Evolutionary conservation across 1,139 yeast species (phyloP).

Genomic region (Geotrichum bryndzae): DNA sequence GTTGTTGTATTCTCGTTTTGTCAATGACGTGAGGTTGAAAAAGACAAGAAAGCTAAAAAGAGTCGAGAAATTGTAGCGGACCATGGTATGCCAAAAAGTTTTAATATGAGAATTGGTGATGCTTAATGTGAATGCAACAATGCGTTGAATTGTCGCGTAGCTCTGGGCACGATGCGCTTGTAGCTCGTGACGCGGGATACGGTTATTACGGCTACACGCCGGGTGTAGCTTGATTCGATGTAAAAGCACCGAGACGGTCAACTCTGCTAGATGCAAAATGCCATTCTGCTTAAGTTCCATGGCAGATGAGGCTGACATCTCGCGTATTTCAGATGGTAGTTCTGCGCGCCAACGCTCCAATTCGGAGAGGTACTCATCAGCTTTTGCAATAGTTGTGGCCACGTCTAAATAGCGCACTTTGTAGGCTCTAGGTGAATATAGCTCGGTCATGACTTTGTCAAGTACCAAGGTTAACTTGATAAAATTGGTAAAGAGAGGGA

Average conservation of each 20-base stretch:
- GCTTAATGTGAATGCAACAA: slow-evolving; percentile 32
- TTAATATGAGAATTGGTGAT: slow-evolving; percentile 35
- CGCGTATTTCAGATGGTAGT: slow-evolving; percentile 28
- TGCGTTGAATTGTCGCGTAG: slow-evolving; percentile 29
- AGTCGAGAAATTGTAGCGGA: slow-evolving; percentile 32
- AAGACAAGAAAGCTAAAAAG: slow-evolving; percentile 34
- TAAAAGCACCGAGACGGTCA: slow-evolving; percentile 32
- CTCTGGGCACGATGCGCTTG: slow-evolving; percentile 28
- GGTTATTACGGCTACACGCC: slow-evolving; percentile 15
- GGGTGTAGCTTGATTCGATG: slow-evolving; percentile 28
- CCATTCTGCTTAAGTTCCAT: slow-evolving; percentile 21
- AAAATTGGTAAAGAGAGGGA: slow-evolving; percentile 19
- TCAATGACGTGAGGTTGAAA: slow-evolving; percentile 31
- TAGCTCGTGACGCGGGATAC: slow-evolving; percentile 20
- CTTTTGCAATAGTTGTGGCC: slow-evolving; percentile 19
- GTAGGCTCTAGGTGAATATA: slow-evolving; percentile 23
- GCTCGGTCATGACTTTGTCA: slow-evolving; percentile 26
- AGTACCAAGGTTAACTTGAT: slow-evolving; percentile 29
- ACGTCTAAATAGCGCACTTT: slow-evolving; percentile 20
- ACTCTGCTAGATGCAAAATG: slow-evolving; percentile 26
- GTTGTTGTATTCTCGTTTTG: slow-evolving; percentile 28
- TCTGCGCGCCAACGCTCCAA: slow-evolving; percentile 29
- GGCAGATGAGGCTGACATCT: slow-evolving; percentile 26
- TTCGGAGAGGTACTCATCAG: slow-evolving; percentile 22
- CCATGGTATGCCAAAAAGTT: slow-evolving; percentile 35